Evolutionary conservation across 2,329 filamentous ascomycete genomes (phyloP).

Genomic region (Sporothrix schenckii): DNA sequence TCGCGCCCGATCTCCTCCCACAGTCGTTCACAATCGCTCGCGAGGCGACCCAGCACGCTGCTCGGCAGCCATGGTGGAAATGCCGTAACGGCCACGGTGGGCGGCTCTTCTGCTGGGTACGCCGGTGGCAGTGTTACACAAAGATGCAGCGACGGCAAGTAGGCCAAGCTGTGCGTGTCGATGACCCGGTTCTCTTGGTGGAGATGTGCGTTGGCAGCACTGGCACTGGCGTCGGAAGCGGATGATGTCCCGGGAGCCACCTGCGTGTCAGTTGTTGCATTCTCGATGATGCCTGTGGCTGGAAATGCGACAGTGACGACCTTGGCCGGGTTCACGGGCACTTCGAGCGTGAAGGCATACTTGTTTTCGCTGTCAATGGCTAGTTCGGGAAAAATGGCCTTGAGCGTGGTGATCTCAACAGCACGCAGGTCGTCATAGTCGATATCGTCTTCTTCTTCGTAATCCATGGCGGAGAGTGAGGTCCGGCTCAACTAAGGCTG

Average conservation of each 20-base stretch:
- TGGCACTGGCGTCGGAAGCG: conserved; percentile 2
- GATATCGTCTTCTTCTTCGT: conserved; percentile 34
- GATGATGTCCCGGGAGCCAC: conserved; percentile 33
- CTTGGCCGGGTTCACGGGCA: conserved; percentile 59
- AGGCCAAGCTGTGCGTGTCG: conserved; percentile 56
- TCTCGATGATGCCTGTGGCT: conserved; percentile 46
- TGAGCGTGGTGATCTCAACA: conserved; percentile 62
- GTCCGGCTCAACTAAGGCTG: not conserved
- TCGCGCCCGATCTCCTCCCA: conserved; percentile 66
- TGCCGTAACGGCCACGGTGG: conserved; percentile 55
- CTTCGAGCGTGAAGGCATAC: conserved; percentile 59
- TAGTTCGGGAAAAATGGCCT: conserved; percentile 70
- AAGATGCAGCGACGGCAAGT: conserved; percentile 62
- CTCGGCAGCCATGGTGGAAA: conserved; percentile 60
- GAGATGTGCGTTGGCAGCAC: not conserved
- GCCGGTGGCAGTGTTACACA: conserved; percentile 58
- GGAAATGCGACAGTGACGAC: conserved; percentile 63
- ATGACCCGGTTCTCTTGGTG: not conserved
- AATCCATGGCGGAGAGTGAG: not conserved
- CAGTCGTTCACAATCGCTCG: conserved; percentile 54
- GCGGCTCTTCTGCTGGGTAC: conserved; percentile 60
- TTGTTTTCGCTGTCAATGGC: conserved; percentile 48
- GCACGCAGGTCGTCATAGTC: conserved; percentile 57
- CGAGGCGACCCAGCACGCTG: conserved; percentile 53
- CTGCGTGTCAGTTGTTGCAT: too few species aligned